phyloP scores from a whole-genome alignment of 805 yeast species.

The Saccharomycopsis fibuligera region DNA sequence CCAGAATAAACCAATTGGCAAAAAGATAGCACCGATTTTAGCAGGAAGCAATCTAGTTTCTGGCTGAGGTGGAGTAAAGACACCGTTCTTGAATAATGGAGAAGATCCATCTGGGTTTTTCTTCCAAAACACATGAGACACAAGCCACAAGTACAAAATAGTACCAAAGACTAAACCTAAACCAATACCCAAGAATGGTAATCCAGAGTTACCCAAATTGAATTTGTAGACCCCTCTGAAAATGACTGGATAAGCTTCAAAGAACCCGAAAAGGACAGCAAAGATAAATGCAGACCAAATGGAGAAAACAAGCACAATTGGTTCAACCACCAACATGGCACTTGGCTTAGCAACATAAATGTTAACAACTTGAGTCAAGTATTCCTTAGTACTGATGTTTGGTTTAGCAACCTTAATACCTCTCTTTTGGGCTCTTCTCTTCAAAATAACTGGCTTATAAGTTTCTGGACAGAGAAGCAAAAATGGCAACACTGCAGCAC shows the following conservation, averaged over 20 bases:
- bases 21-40: slow-evolving; percentile 58
- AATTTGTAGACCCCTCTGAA: slow-evolving; percentile 59
- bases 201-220: slow-evolving; percentile 56
- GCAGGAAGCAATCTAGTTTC: slow-evolving; percentile 55
- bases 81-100: slow-evolving; percentile 49
- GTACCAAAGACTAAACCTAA: slow-evolving; percentile 58
- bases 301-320: slow-evolving; percentile 65
- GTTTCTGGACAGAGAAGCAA: slow-evolving; percentile 56
- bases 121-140: slow-evolving; percentile 44
- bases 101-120: slow-evolving; percentile 58
- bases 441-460: slow-evolving; percentile 60
- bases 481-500: slow-evolving; percentile 45
- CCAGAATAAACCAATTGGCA: slow-evolving; percentile 73
- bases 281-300: slow-evolving; percentile 68
- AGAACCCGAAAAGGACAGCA: slow-evolving; percentile 74
- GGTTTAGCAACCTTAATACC: slow-evolving; percentile 40
- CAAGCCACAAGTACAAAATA: slow-evolving; percentile 41
- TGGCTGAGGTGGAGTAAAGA: slow-evolving; percentile 48
- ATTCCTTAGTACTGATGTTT: slow-evolving; percentile 1
- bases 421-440: slow-evolving; percentile 53
- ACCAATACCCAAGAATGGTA: slow-evolving; percentile 68
- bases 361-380: slow-evolving; percentile 31
- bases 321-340: slow-evolving; percentile 65
- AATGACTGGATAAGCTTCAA: slow-evolving; percentile 72
- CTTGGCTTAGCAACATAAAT: slow-evolving; percentile 56